Base-by-base conservation (phyloP, 805 yeast genomes). In the Starmerella stigmatis region DNA sequence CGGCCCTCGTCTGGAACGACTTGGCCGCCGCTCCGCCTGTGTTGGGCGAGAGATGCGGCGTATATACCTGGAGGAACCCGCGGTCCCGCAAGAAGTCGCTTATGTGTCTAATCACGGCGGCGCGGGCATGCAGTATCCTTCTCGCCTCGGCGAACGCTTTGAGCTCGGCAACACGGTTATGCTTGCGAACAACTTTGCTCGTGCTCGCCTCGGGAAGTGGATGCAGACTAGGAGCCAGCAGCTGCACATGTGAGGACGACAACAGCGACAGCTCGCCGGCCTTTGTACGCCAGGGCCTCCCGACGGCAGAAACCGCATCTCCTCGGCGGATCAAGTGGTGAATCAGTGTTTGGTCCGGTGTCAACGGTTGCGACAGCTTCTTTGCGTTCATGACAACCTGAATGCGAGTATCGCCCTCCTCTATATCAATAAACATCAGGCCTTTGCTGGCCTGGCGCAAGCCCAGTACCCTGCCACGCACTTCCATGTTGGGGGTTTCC, bases 21-120 rank as follows among this genome's bases (percentile, higher is more conserved):
- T 73, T 72, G 0, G 98, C 97, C 55, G 79, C 78, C 5, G 99
- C 98, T 2, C 98, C 98, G 15, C 86, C 83, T 0, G 86, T 75
- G 27, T 68, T 65, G 6, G 67, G 56, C 0, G 86, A 74, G 11
- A 92, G 62, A 1, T 86, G 74, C 0, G 99, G 99, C 0, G 99
- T 92, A 42, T 80, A 82, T 0, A 92, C 94, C 60, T 86, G 96
- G 3, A 83, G 50, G 53, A 86, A 92, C 13, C 42, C 51, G 7
- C 31, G 28, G 19, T 66, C 63, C 0, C 57, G 54, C 17, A 89
- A 69, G 54, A 75, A 86, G 1, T 57, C 50, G 19, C 96, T 65
- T 4, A 89, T 66, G 2, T 70, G 59, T 10, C 68, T 66, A 2
- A 79, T 67, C 1, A 86, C 65, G n/a, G 64, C 56, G 2, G 79